phyloP scores from a whole-genome alignment of 257 asterid genomes.

The Capsicum rhomboideum region DNA sequence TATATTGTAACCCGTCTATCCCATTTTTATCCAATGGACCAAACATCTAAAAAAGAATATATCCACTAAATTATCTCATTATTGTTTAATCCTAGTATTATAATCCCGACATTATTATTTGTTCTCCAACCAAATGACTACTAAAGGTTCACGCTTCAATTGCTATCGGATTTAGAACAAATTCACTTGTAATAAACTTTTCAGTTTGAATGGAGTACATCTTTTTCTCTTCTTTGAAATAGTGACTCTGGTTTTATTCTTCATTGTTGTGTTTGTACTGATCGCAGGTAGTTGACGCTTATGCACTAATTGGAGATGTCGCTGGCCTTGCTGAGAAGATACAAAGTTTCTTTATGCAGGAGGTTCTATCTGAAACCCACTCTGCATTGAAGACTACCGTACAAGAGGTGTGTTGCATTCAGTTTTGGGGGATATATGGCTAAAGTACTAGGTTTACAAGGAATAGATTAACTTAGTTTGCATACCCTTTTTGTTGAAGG shows the following conservation, averaged over 20 bases:
- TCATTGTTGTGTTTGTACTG: background rate
- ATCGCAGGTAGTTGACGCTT: slow-evolving; percentile 88
- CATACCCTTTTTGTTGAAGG: background rate
- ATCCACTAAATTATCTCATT: background rate
- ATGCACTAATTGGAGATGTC: slow-evolving; percentile 95
- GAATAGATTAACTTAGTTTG: background rate
- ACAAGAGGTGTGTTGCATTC: slow-evolving; percentile 53
- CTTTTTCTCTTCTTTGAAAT: background rate
- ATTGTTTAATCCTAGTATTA: background rate
- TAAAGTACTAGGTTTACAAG: background rate
- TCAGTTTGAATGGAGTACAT: background rate
- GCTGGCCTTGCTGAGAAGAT: slow-evolving; percentile 95
- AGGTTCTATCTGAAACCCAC: slow-evolving; percentile 91
- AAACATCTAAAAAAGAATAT: background rate
- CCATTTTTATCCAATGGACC: background rate
- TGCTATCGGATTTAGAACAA: background rate
- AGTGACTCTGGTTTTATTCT: background rate
- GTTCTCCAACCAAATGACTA: background rate
- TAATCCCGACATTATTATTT: background rate
- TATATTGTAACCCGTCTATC: background rate
- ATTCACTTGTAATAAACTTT: background rate
- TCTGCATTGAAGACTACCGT: slow-evolving; percentile 66
- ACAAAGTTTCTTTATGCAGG: slow-evolving; percentile 98
- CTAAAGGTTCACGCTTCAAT: background rate
- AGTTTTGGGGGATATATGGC: background rate